phyloP scores from a whole-genome alignment of 768 basidiomycete genomes.

The Plicaturopsis crispa region DNA sequence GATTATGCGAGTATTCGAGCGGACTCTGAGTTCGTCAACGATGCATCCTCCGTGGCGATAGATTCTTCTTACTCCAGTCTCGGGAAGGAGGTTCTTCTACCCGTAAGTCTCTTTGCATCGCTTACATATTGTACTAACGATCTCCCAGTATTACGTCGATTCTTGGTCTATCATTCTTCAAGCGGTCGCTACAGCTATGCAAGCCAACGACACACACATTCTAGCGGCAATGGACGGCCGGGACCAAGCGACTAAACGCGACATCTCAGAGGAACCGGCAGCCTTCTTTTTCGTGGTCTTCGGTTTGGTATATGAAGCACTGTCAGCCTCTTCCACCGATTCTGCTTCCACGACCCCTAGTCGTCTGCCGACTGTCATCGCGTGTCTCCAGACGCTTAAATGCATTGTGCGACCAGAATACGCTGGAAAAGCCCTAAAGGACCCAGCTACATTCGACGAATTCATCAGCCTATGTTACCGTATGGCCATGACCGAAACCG shows the following conservation, averaged over 20 bases:
- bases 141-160: conserved; percentile 71
- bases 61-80: conserved; percentile 84
- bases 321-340: conserved; percentile 61
- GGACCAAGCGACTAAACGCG: conserved; percentile 28
- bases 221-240: conserved; percentile 79
- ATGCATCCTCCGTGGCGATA: conserved; percentile 63
- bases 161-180: conserved; percentile 81
- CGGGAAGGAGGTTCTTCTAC: conserved; percentile 84
- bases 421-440: conserved; percentile 72
- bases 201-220: conserved; percentile 55
- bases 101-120: conserved; percentile 45
- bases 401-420: conserved; percentile 76
- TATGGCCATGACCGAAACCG: conserved; percentile 81
- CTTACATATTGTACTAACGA: conserved; percentile 1
- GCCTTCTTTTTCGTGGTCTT: conserved; percentile 86
- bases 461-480: conserved; percentile 83
- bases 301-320: conserved; percentile 88
- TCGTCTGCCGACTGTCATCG: conserved; percentile 41
- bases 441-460: conserved; percentile 84
- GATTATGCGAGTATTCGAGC: conserved; percentile 90
- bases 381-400: conserved; percentile 70
- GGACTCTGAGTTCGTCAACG: conserved; percentile 81
- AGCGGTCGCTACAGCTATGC: conserved; percentile 79
- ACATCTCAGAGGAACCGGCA: conserved; percentile 47
- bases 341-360: conserved; percentile 33